Evolutionary conservation across 2,329 filamentous ascomycete species (phyloP).

Genomic region (Periconia sp.): DNA sequence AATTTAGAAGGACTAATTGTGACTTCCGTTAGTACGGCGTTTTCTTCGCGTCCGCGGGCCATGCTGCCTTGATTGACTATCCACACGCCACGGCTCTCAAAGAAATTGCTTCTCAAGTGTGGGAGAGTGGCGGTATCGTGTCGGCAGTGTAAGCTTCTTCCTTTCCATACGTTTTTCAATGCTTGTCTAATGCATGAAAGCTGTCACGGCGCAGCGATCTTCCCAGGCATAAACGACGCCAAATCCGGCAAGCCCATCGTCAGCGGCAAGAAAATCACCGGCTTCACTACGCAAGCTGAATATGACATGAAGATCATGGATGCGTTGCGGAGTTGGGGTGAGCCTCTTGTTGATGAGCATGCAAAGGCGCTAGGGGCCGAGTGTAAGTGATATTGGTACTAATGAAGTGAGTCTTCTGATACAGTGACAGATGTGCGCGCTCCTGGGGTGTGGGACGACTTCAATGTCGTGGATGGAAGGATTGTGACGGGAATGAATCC

Average conservation of each 20-base stretch:
- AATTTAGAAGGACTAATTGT: not conserved
- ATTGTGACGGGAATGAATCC: constrained; percentile 47
- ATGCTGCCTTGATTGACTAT: constrained; percentile 56
- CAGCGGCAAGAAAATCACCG: constrained; percentile 43
- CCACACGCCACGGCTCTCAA: constrained; percentile 51
- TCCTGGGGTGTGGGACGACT: constrained; percentile 35
- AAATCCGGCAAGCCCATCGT: constrained; percentile 42
- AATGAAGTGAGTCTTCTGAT: too few relatives aligned
- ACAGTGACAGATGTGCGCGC: constrained; percentile 30
- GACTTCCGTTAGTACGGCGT: constrained; percentile 35
- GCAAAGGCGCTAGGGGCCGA: constrained; percentile 37
- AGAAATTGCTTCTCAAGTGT: constrained; percentile 50
- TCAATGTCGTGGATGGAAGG: constrained; percentile 40
- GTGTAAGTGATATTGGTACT: constrained; percentile 27
- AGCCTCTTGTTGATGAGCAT: constrained; percentile 38
- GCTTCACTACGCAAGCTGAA: constrained; percentile 47
- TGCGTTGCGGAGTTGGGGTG: constrained; percentile 33
- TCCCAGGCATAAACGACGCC: constrained; percentile 41
- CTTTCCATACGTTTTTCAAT: not conserved
- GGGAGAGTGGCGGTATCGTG: constrained; percentile 47
- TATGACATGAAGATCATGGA: constrained; percentile 43
- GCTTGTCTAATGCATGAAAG: constrained; percentile 8
- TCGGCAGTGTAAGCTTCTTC: constrained; percentile 43
- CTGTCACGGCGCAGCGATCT: constrained; percentile 49
- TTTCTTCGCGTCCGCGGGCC: constrained; percentile 54